Percentiles rank a stretch among this genome's conserved stretches.
These are phyloP conservation scores for Isatis tinctoria DNA, from an alignment of 345 rosid species.

Conservation along the genomic window DNA sequence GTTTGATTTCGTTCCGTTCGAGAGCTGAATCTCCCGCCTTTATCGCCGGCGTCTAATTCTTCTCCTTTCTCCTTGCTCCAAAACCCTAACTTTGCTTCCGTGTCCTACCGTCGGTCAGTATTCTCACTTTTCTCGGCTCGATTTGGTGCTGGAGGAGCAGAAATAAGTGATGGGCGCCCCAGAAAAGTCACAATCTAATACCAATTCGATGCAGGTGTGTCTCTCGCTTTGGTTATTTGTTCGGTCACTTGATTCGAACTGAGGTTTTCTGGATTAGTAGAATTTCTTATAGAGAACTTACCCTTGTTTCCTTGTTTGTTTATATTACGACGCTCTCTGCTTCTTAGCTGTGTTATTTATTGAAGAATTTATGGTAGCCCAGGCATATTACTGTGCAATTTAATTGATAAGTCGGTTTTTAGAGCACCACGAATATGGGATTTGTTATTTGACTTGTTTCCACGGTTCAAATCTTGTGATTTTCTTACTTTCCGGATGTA, in stretches of 20 bases:
- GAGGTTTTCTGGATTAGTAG: slow-evolving; percentile 8
- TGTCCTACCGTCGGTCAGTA: slow-evolving; percentile 16
- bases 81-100: slow-evolving; percentile 54
- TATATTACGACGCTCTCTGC: background rate
- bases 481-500: background rate
- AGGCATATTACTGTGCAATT: background rate
- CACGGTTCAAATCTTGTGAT: background rate
- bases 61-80: slow-evolving; percentile 17
- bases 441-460: background rate
- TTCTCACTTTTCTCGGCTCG: slow-evolving; percentile 20
- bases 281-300: background rate
- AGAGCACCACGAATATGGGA: background rate
- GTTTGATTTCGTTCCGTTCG: slow-evolving; percentile 14
- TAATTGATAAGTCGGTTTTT: background rate
- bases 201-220: slow-evolving; percentile 91
- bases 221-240: background rate
- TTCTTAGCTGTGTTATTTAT: background rate
- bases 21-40: slow-evolving; percentile 33
- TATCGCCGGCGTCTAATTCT: slow-evolving; percentile 12
- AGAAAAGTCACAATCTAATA: slow-evolving; percentile 68
- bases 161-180: slow-evolving; percentile 70
- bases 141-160: slow-evolving; percentile 30
- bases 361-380: background rate
- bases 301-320: background rate
- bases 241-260: slow-evolving; percentile 16